A percentile compares a stretch with the other conserved stretches of the same genome.
phyloP scores from a whole-genome alignment of 129 eudicot species.

The Artemisia tridentata region DNA sequence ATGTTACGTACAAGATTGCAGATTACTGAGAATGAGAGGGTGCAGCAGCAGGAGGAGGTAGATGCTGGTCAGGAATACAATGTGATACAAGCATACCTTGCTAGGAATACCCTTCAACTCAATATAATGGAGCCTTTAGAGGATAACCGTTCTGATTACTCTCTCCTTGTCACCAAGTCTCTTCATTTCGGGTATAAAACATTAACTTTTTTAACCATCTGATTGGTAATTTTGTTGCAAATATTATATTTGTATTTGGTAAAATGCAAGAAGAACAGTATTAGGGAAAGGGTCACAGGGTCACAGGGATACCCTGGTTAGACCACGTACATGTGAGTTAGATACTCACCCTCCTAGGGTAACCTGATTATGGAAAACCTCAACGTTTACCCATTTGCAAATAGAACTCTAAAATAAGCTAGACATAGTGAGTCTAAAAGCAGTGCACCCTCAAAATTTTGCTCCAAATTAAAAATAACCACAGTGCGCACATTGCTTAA shows the following conservation, averaged over 20 bases:
- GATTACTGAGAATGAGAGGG: slow-evolving; percentile 61
- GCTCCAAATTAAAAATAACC: background rate
- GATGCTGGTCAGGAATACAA: slow-evolving; percentile 35
- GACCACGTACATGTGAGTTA: no score
- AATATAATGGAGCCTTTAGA: slow-evolving; percentile 29
- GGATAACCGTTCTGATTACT: slow-evolving; percentile 18
- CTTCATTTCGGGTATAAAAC: slow-evolving; percentile 34
- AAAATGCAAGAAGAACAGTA: background rate
- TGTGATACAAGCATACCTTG: slow-evolving; percentile 33
- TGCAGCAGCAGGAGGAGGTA: slow-evolving; percentile 46
- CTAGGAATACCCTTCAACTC: slow-evolving; percentile 34
- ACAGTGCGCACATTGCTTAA: background rate
- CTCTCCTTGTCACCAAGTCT: slow-evolving; percentile 28
- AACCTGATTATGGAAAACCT: no score
- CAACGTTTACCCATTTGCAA: background rate
- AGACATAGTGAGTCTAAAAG: background rate
- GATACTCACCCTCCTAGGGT: no score
- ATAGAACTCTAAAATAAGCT: background rate
- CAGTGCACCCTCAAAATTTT: background rate
- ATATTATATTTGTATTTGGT: background rate
- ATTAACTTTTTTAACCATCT: background rate
- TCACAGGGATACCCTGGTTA: no score
- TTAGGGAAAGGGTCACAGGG: no score
- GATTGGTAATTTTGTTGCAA: background rate
- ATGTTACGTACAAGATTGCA: slow-evolving; percentile 5